These are phyloP conservation scores for Elymus sibiricus DNA, from an alignment of 176 grass and related monocot genomes.

Conservation along the genomic window DNA sequence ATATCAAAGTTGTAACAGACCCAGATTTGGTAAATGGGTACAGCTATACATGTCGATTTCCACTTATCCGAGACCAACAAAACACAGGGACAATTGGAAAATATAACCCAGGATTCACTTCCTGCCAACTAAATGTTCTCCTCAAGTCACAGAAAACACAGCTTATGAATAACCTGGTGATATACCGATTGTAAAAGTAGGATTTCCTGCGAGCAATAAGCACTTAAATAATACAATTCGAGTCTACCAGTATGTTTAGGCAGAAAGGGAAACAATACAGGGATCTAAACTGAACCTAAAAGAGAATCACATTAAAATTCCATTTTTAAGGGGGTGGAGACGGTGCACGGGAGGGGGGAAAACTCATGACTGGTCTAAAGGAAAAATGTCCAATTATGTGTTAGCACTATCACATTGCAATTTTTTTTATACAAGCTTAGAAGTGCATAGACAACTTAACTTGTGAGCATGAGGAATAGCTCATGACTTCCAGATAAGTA, in stretches of 20 bases:
- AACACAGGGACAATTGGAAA: background rate
- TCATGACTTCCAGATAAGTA: background rate
- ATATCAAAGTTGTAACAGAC: background rate
- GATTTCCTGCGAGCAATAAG: background rate
- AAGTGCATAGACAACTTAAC: background rate
- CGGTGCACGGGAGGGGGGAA: background rate
- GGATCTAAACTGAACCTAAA: background rate
- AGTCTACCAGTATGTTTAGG: background rate
- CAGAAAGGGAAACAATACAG: background rate
- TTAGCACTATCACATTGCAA: background rate
- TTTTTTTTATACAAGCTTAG: background rate
- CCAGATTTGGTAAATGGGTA: background rate
- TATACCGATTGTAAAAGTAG: background rate
- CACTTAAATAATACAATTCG: background rate
- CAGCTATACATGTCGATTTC: background rate
- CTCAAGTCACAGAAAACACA: background rate
- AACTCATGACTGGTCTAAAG: background rate
- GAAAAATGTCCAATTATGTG: background rate
- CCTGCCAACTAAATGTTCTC: background rate
- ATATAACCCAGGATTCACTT: conserved; percentile 17
- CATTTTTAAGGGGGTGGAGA: background rate
- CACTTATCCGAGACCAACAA: background rate
- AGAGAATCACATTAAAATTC: background rate
- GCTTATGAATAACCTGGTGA: background rate
- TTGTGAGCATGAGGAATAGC: background rate